Conservation (phyloP, 208 protist species). For the Leishmania tropica region DNA sequence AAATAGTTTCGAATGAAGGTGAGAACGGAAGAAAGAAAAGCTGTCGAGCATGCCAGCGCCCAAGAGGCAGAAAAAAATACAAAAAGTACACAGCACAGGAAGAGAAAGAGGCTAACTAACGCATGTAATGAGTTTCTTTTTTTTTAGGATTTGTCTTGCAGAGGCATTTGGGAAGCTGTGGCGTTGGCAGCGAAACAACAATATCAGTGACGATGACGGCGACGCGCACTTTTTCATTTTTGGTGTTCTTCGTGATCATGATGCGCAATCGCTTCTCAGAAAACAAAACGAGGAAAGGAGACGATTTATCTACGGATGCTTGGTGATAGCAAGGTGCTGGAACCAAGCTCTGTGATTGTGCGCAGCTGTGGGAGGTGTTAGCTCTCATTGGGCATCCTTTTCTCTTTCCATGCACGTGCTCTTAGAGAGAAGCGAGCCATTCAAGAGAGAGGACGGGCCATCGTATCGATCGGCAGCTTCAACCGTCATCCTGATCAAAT, state of each 20-base stretch:
- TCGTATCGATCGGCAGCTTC: neutral
- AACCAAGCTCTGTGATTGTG: neutral
- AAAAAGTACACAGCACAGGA: neutral
- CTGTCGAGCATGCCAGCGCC: neutral
- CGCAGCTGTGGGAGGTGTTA: neutral
- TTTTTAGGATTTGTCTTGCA: conserved; percentile 11
- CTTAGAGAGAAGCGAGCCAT: neutral
- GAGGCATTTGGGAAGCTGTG: conserved; percentile 2
- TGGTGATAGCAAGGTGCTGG: neutral
- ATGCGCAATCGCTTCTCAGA: conserved; percentile 11
- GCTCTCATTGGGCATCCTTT: neutral
- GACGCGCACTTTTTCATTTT: conserved; percentile 11
- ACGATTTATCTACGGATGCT: neutral
- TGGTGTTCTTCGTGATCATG: conserved; percentile 4
- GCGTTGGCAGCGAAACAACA: conserved; percentile 8
- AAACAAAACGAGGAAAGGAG: conserved; percentile 3
- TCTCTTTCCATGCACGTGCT: neutral
- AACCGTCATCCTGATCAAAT: neutral
- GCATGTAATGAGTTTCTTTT: conserved; percentile 14
- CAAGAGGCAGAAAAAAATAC: neutral
- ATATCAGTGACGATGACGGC: conserved; percentile 9
- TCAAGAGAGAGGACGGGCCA: neutral
- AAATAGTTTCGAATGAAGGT: neutral
- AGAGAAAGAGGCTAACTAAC: neutral
- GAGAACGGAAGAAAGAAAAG: neutral